Evolutionary conservation across 2,329 filamentous ascomycete genomes (phyloP), one percentile per base, ranked within the genome.

Genomic region (Cladosporium cucumerinum): DNA sequence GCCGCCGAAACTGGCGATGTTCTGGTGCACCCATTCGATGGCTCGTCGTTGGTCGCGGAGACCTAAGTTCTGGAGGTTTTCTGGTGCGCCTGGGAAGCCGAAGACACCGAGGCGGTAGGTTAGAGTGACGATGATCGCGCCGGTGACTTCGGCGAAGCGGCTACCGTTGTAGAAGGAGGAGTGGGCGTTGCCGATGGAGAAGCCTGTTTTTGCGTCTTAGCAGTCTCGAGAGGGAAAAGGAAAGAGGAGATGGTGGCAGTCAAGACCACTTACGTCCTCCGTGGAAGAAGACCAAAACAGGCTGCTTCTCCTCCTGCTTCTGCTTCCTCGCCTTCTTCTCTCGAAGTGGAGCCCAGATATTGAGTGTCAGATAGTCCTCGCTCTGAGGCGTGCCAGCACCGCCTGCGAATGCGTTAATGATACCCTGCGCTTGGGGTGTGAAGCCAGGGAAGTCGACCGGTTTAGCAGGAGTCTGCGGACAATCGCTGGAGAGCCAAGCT

Each of bases 1-100:
- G 18, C 85, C 84, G 21, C 83, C 83, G 67, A 86, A 86, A 0
- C 74, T 72, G 10, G 70, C 78, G 26, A 85, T 82, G 69, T 86
- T 84, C 51, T 80, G 75, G 3, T 76, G 76, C 0, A 83, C 72
- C 84, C 84, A 86, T 71, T 85, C 80, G 0, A 86, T 70, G 0
- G 82, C 83, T 16, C 79, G 68, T 1, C 84, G 78, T 69, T 87
- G 84, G 69, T 88, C 85, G 5, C 80, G 76, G 6, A 86, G 72
- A 1, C 83, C 85, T 2, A 83, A 70, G 65, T 86, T 86, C 54
- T 78, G 73, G 0, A 63, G 68, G 52, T 67, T 61, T 26, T 72
- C 74, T 5, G 74, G 71, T 18, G 77, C 76, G 12, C 74, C 73
- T 0, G 77, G 74, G 65, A 79, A 81, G 6, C 79, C 79, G 63